Evolutionary conservation across 108 stramenopile species (phyloP).

Genomic region (Cyclotella baltica): DNA sequence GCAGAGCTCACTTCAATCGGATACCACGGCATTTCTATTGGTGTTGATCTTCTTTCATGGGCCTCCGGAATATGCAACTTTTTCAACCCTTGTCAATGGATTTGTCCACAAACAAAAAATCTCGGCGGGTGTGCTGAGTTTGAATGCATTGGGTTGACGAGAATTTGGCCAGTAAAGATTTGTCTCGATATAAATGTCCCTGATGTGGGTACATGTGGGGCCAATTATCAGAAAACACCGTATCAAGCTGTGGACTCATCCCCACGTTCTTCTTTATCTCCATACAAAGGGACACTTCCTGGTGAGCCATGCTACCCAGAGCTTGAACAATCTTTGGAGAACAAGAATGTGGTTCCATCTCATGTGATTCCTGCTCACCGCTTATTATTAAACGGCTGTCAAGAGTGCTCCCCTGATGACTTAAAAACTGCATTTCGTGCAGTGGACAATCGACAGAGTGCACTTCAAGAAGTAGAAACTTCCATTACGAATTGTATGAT

Average conservation of each 20-base stretch:
- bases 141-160: conserved; percentile 16
- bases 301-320: too few relatives aligned
- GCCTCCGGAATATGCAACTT: not conserved
- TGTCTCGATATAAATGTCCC: conserved; percentile 30
- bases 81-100: conserved; percentile 24
- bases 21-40: not conserved
- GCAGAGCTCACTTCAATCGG: not conserved
- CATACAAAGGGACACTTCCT: too few relatives aligned
- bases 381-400: conserved; percentile 20
- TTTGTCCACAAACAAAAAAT: conserved; percentile 20
- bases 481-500: conserved; percentile 1
- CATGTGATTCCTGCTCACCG: conserved; percentile 31
- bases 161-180: not conserved
- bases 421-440: conserved; percentile 26
- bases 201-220: conserved; percentile 27
- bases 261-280: conserved; percentile 10
- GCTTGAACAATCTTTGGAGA: conserved; percentile 2
- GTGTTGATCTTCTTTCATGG: not conserved
- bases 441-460: conserved; percentile 18
- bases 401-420: conserved; percentile 28
- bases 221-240: too few relatives aligned
- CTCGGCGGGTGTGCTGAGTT: conserved; percentile 23
- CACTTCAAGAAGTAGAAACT: conserved; percentile 28
- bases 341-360: not conserved
- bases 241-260: not conserved